Evolutionary conservation across 164 flowering plant species (phyloP).

Genomic region (Aristolochia fimbriata): DNA sequence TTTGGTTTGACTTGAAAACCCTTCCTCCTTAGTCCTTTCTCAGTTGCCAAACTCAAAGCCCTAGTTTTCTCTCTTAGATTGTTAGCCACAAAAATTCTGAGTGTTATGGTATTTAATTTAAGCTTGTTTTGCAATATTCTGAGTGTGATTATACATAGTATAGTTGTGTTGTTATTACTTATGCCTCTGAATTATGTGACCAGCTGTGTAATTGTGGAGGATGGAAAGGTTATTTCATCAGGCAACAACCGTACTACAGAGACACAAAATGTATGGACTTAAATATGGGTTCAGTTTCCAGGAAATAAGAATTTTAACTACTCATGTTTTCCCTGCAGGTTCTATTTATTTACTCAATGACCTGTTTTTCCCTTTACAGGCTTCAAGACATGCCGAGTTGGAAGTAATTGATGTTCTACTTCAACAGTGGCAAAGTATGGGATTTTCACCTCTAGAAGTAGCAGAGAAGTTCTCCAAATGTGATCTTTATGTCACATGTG

Average conservation of each 20-base stretch:
- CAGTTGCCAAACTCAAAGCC: too few species aligned
- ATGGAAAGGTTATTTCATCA: conserved; percentile 58
- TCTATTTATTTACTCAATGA: not conserved
- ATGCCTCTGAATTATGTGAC: not conserved
- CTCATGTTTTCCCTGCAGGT: not conserved
- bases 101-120: too few species aligned
- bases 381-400: conserved; percentile 97
- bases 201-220: conserved; percentile 75
- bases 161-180: too few species aligned
- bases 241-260: conserved; percentile 85
- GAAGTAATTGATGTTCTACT: conserved; percentile 80
- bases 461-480: conserved; percentile 54
- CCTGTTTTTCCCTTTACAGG: conserved; percentile 25
- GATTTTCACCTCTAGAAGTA: conserved; percentile 46
- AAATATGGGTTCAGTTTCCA: not conserved
- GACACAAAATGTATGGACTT: conserved; percentile 59
- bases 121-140: too few species aligned
- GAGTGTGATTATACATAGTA: too few species aligned
- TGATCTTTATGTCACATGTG: conserved; percentile 87
- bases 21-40: too few species aligned
- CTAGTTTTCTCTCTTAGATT: too few species aligned
- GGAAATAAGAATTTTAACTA: not conserved
- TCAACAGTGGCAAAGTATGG: conserved; percentile 51
- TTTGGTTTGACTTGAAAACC: too few species aligned
- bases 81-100: too few species aligned